A percentile compares a stretch with the other conserved stretches of the same genome.
Conservation (phyloP, 2,329 filamentous ascomycete genomes). For the Elsinoe arachidis region DNA sequence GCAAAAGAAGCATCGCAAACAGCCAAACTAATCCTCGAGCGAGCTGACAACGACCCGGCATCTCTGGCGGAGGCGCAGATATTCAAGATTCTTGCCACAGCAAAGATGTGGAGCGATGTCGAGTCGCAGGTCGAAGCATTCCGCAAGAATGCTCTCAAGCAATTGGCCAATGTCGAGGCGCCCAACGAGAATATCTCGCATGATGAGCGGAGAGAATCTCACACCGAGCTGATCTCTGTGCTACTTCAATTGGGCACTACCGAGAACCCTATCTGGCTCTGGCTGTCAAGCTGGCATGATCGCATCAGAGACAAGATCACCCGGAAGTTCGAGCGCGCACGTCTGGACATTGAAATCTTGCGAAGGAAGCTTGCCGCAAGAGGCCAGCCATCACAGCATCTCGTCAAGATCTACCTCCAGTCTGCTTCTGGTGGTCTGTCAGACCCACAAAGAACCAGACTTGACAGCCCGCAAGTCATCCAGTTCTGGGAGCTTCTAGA, state of each 20-base stretch:
- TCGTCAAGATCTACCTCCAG: slow-evolving; percentile 67
- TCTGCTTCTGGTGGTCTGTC: slow-evolving; percentile 50
- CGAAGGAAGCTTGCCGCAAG: slow-evolving; percentile 68
- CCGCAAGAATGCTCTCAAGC: slow-evolving; percentile 83
- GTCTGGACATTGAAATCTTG: slow-evolving; percentile 85
- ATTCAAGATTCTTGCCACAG: slow-evolving; percentile 78
- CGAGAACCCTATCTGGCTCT: slow-evolving; percentile 94
- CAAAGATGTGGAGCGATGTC: slow-evolving; percentile 91
- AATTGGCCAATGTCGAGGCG: slow-evolving; percentile 55
- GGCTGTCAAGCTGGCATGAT: slow-evolving; percentile 84
- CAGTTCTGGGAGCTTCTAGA: slow-evolving; percentile 90
- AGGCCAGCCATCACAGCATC: slow-evolving; percentile 61
- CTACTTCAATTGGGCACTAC: slow-evolving; percentile 90
- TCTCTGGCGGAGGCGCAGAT: slow-evolving; percentile 68
- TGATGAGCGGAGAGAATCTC: slow-evolving; percentile 58
- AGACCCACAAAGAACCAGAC: slow-evolving; percentile 30
- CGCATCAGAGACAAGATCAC: slow-evolving; percentile 80
- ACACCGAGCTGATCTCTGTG: slow-evolving; percentile 83
- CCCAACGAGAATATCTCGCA: slow-evolving; percentile 42
- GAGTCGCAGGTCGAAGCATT: slow-evolving; percentile 77
- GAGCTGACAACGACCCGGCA: slow-evolving; percentile 40
- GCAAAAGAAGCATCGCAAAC: slow-evolving; percentile 77
- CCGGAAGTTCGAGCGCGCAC: slow-evolving; percentile 71
- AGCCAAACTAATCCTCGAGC: slow-evolving; percentile 58
- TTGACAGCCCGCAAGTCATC: slow-evolving; percentile 73